These are phyloP conservation scores for Emericellopsis atlantica DNA, from an alignment of 2,329 filamentous ascomycete genomes.

Conservation along the genomic window DNA sequence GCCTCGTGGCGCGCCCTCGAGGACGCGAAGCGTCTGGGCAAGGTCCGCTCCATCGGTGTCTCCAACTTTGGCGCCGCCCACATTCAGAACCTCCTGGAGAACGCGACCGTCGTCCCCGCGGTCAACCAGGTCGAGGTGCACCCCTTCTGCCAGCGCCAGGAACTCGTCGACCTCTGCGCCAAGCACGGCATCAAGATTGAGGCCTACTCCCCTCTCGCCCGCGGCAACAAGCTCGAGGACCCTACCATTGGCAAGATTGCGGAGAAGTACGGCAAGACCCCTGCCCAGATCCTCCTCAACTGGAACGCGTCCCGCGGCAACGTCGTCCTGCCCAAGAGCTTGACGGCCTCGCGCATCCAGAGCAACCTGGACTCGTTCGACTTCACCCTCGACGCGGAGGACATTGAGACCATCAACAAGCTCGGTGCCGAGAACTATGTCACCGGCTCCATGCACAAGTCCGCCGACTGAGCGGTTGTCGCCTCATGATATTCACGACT, in stretches of 20 bases:
- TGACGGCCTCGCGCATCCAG: constrained; percentile 47
- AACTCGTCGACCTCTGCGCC: constrained; percentile 42
- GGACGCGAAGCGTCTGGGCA: constrained; percentile 51
- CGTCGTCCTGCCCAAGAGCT: constrained; percentile 64
- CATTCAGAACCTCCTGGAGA: constrained; percentile 40
- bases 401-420: constrained; percentile 49
- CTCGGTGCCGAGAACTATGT: constrained; percentile 59
- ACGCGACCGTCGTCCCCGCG: constrained; percentile 47
- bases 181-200: constrained; percentile 41
- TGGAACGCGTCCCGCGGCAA: constrained; percentile 70
- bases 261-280: constrained; percentile 57
- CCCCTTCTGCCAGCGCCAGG: constrained; percentile 55
- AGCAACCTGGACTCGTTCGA: constrained; percentile 52
- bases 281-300: constrained; percentile 63
- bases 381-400: constrained; percentile 46
- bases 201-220: constrained; percentile 40
- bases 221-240: constrained; percentile 34
- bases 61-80: constrained; percentile 65
- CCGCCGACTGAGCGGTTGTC: constrained; percentile 15
- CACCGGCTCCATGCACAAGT: constrained; percentile 38
- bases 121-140: constrained; percentile 75
- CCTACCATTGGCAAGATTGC: constrained; percentile 48
- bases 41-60: constrained; percentile 59
- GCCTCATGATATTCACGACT: not conserved
- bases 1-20: constrained; percentile 59